phyloP scores from a whole-genome alignment of 768 basidiomycete genomes.

The Pulveroboletus ravenelii region DNA sequence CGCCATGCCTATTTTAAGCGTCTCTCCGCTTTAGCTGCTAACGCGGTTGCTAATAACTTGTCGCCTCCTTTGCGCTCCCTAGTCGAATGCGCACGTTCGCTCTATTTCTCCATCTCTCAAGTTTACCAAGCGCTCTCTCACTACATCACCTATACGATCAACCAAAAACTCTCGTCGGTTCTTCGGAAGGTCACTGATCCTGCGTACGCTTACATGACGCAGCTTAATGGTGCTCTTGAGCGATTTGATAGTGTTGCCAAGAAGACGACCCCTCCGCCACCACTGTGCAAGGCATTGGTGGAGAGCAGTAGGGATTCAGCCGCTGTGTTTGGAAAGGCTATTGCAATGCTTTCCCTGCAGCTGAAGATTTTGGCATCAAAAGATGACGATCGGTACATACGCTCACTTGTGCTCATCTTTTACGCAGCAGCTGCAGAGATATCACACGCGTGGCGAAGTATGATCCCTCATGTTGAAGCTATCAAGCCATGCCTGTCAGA shows the following conservation, averaged over 20 bases:
- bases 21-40: slow-evolving; percentile 70
- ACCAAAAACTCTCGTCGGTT: slow-evolving; percentile 76
- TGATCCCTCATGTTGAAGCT: slow-evolving; percentile 65
- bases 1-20: slow-evolving; percentile 92
- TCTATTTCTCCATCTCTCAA: slow-evolving; percentile 89
- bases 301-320: slow-evolving; percentile 84
- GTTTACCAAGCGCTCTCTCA: slow-evolving; percentile 86
- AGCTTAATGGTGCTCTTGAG: slow-evolving; percentile 84
- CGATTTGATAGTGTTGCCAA: slow-evolving; percentile 82
- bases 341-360: slow-evolving; percentile 76
- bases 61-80: slow-evolving; percentile 65
- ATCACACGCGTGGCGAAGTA: slow-evolving; percentile 74
- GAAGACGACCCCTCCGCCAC: slow-evolving; percentile 60
- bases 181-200: slow-evolving; percentile 84
- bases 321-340: slow-evolving; percentile 80
- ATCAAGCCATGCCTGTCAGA: slow-evolving; percentile 62
- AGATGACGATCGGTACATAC: slow-evolving; percentile 82
- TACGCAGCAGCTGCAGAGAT: slow-evolving; percentile 90
- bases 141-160: slow-evolving; percentile 76
- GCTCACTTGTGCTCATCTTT: slow-evolving; percentile 81
- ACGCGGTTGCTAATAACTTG: slow-evolving; percentile 57
- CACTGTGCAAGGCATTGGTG: slow-evolving; percentile 71
- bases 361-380: slow-evolving; percentile 67
- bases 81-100: slow-evolving; percentile 85
- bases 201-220: slow-evolving; percentile 73